phyloP scores from a whole-genome alignment of 768 basidiomycete species.

The Termitomyces sp. region DNA sequence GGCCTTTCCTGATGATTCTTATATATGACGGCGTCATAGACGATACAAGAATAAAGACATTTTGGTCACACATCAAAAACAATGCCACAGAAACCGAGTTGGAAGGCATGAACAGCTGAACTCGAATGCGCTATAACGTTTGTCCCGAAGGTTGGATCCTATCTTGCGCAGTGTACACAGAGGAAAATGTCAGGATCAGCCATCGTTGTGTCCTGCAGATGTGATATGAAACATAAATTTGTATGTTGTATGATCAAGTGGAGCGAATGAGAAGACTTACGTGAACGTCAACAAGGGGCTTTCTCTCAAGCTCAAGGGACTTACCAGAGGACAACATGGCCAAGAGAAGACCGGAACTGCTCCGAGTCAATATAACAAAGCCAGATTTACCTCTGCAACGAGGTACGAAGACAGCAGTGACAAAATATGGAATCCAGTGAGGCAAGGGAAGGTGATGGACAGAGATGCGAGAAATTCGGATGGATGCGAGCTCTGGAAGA shows the following conservation, averaged over 20 bases:
- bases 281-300: conserved; percentile 54
- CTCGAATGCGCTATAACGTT: conserved; percentile 34
- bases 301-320: too few relatives aligned
- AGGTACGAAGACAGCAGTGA: conserved; percentile 70
- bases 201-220: conserved; percentile 51
- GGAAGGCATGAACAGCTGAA: too few relatives aligned
- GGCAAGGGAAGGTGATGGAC: too few relatives aligned
- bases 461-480: too few relatives aligned
- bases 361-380: conserved; percentile 55
- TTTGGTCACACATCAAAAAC: conserved; percentile 50
- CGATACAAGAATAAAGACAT: background rate
- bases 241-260: background rate
- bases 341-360: too few relatives aligned
- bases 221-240: background rate
- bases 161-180: too few relatives aligned
- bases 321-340: too few relatives aligned
- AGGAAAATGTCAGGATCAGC: conserved; percentile 40
- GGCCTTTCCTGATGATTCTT: conserved; percentile 49
- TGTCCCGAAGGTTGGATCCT: conserved; percentile 29
- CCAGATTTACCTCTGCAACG: conserved; percentile 52
- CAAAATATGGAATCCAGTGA: too few relatives aligned
- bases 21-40: conserved; percentile 60
- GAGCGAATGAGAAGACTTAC: conserved; percentile 28
- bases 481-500: background rate
- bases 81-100: too few relatives aligned